Base-by-base conservation (phyloP, 768 basidiomycete species). In the Collybia mongolica region DNA sequence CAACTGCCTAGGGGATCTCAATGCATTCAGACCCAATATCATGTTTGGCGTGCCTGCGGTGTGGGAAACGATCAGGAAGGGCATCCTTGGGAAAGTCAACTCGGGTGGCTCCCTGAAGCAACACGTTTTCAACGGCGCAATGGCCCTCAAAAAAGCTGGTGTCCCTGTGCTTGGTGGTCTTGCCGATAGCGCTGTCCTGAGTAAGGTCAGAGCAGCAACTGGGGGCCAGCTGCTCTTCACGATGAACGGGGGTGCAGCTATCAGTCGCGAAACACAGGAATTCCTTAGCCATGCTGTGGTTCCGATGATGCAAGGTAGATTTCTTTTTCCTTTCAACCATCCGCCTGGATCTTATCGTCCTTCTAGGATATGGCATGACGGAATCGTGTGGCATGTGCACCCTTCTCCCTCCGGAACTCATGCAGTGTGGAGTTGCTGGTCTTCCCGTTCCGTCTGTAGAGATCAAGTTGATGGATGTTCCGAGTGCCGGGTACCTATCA, bases 61-160 rank as follows among this genome's bases (percentile, higher is more conserved):
- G 1, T 99, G 93, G 93, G 96, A 98, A 70, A 86, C 83, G 47
- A 98, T 98, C 56, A 84, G 95, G 52, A 99, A 99, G 73, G 95
- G 94, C 23, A 95, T 99, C 63, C 61, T 93, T 9, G 66, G 76
- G 51, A 93, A 93, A 67, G 84, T 98, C 47, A 81, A 90, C 51
- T 62, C 79, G 4, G 72, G 84, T 1, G 86, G 91, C 9, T 37
- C 68, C 1, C 14, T 93, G 58, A 90, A 81, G 75, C 86, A 84
- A 71, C 73, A 66, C 42, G 65, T 96, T 20, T 99, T 99, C 77
- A 79, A 86, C 57, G 81, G 82, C 36, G 92, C 93, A 1, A 73
- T 93, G 60, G 65, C 76, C 2, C 72, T 84, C 57, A 97, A 96
- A 80, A 86, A 75, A 71, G 75, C 80, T 20, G 75, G 77, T 29